Conservation (phyloP, 2,329 filamentous ascomycete genomes). For the Penicillium sp. region DNA sequence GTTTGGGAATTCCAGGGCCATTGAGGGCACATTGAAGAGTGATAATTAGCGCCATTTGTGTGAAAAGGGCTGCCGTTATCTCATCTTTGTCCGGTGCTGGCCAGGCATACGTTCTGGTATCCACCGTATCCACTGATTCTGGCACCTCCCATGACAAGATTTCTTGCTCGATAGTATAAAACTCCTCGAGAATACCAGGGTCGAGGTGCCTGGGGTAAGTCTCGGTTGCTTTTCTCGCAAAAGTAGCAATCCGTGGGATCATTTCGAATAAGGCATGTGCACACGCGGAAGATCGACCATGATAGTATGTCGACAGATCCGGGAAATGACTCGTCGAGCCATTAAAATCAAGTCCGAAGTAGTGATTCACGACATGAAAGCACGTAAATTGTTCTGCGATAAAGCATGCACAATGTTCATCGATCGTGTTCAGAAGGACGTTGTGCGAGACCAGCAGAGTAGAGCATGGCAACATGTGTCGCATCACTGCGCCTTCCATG, state of each 20-base stretch:
- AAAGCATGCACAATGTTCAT: conserved; percentile 1
- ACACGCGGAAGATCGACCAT: not conserved
- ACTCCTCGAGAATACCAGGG: not conserved
- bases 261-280: conserved; percentile 1
- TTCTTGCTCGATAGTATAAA: not conserved
- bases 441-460: not conserved
- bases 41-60: not conserved
- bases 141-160: not conserved
- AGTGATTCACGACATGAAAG: not conserved
- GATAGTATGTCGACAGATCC: not conserved
- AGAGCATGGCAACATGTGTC: not conserved
- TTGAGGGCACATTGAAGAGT: conserved; percentile 3
- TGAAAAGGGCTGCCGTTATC: not conserved
- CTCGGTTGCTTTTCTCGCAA: not conserved
- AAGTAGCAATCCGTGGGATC: not conserved
- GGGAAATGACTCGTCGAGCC: not conserved
- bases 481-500: conserved; percentile 3
- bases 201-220: conserved; percentile 1
- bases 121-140: not conserved
- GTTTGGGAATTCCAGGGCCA: not conserved
- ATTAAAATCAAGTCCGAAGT: not conserved
- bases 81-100: not conserved
- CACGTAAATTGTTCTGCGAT: conserved; percentile 3
- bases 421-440: not conserved
- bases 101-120: not conserved